Base-by-base conservation (phyloP, 2,329 filamentous ascomycete genomes). In the Beauveria sp. region DNA sequence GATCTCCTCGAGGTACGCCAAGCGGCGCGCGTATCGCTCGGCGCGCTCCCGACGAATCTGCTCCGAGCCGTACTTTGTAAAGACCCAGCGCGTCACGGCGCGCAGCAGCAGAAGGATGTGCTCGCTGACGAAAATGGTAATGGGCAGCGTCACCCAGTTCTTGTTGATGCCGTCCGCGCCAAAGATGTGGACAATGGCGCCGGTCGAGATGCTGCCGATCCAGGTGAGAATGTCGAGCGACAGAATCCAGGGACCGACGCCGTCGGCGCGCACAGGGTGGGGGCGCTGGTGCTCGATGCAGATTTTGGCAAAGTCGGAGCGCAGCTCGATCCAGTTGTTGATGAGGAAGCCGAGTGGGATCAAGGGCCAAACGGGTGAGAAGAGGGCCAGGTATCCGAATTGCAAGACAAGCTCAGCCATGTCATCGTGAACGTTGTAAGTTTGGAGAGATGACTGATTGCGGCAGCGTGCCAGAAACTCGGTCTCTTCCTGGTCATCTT, bases 261-360 rank as follows among this genome's bases (percentile, higher is more conserved):
- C 88, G 68, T 91, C 89, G 1, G 87, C 81, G 6, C 89, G 85
- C 65, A 83, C 82, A 0, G 89, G 89, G 0, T 81, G 83, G 0
- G 89, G 89, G 1, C 89, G 83, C 64, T 87, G 86, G 76, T 88
- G 88, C 69, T 91, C 88, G 26, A 86, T 78, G 65, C 86, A 89
- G 61, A 92, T 88, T 69, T 91, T 92, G 74, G 89, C 83, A 51
- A 90, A 89, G 68, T 92, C 89, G 3, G 88, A 87, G 10, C 89
- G 87, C 10, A 92, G 79, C 72, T 92, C 89, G 61, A 92, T 76
- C 87, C 88, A 90, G 74, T 91, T 88, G 73, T 91, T 91, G 70
- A 90, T 74, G 16, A 91, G 76, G 71, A 91, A 92, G 0, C 87
- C 88, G 24, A 90, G 77, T 0, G 86, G 83, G 0, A 89, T 88